These are phyloP conservation scores for Termitomyces sp. DNA, from an alignment of 768 basidiomycete genomes.

Conservation along the genomic window DNA sequence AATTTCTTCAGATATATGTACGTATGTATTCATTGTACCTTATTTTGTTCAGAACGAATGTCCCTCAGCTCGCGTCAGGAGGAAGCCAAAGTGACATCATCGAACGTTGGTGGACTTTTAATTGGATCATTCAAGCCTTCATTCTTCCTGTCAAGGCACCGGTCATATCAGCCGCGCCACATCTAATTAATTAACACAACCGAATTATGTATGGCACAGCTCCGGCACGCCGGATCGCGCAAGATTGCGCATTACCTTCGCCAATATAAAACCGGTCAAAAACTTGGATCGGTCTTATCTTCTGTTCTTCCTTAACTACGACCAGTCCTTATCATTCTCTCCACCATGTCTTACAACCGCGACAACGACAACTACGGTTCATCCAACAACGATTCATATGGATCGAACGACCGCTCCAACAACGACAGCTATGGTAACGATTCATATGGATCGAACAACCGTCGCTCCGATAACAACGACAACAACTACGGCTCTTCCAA, in stretches of 20 bases:
- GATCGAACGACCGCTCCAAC: conserved; percentile 14
- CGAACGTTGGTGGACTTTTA: neutral
- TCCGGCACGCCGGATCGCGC: neutral
- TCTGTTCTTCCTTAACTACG: neutral
- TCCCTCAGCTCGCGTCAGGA: neutral
- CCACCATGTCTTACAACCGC: neutral
- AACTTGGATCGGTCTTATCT: neutral
- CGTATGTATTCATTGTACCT: neutral
- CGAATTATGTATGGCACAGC: neutral
- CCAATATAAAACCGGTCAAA: neutral
- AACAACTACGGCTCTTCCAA: conserved; percentile 25
- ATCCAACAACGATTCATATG: conserved; percentile 24
- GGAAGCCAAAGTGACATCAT: neutral
- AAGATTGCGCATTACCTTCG: neutral
- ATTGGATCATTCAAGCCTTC: neutral
- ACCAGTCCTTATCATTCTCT: neutral
- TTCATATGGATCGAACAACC: conserved; percentile 18
- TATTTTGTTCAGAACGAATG: neutral
- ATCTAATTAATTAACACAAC: neutral
- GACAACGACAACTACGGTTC: conserved; percentile 22
- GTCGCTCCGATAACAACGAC: conserved; percentile 11
- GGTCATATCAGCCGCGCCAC: conserved; percentile 13
- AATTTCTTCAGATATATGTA: neutral
- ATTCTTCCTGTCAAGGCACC: conserved; percentile 10
- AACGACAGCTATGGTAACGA: conserved; percentile 25